Percentiles rank a stretch among this genome's conserved stretches.
phyloP scores from a whole-genome alignment of 768 basidiomycete genomes.

The Lactarius deliciosus region DNA sequence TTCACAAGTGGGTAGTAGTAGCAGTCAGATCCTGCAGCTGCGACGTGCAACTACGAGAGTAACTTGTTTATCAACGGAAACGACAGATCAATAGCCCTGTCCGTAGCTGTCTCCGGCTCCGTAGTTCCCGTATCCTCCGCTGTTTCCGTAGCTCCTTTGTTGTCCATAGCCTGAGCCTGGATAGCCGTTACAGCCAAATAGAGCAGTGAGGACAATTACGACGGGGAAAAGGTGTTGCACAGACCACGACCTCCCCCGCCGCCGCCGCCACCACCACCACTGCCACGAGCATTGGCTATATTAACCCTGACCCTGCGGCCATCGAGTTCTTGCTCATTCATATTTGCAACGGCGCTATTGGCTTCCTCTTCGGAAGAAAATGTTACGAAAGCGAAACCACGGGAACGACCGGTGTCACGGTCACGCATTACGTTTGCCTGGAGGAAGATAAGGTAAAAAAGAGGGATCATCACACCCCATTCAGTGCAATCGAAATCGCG shows the following conservation, averaged over 20 bases:
- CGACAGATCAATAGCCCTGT: neutral
- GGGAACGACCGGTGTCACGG: conserved; percentile 93
- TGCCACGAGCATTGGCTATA: conserved; percentile 66
- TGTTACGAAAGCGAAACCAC: conserved; percentile 96
- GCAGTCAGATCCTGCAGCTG: neutral
- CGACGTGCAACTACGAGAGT: neutral
- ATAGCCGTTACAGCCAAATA: neutral
- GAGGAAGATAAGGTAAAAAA: conserved; percentile 31
- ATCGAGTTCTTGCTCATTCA: conserved; percentile 93
- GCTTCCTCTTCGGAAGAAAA: conserved; percentile 64
- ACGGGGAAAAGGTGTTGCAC: conserved; percentile 30
- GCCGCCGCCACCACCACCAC: conserved; percentile 48
- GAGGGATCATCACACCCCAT: conserved; percentile 26
- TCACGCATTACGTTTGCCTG: conserved; percentile 98
- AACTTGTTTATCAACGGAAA: neutral
- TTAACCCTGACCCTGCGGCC: conserved; percentile 88
- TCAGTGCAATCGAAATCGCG: conserved; percentile 48
- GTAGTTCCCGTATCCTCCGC: neutral
- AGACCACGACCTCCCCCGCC: conserved; percentile 32
- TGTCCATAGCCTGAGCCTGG: conserved; percentile 22
- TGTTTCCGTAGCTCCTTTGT: conserved; percentile 1
- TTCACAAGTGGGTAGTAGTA: neutral
- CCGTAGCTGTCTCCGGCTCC: conserved; percentile 18
- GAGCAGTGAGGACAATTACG: neutral
- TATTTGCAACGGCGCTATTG: conserved; percentile 64